phyloP scores from a whole-genome alignment of 306 rosid genomes.

The Sechiopsis laciniata region DNA sequence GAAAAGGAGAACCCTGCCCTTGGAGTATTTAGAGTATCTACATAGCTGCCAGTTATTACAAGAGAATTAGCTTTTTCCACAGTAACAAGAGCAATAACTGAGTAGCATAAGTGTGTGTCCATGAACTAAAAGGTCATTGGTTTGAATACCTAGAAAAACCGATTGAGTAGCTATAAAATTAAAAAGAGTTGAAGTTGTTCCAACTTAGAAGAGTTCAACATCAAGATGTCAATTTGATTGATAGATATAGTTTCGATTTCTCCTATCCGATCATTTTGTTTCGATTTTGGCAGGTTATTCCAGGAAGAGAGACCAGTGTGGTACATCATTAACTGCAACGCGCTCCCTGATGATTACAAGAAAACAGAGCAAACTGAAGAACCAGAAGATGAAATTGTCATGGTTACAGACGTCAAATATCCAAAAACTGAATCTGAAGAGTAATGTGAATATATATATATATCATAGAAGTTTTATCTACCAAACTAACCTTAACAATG shows the following conservation, averaged over 20 bases:
- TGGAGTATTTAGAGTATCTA: not conserved
- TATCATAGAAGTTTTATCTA: not conserved
- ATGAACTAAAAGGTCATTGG: too few relatives aligned
- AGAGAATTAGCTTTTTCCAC: not conserved
- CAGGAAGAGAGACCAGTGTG: conserved; percentile 87
- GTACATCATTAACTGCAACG: conserved; percentile 77
- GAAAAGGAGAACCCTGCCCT: not conserved
- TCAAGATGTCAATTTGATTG: not conserved
- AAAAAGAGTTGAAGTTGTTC: not conserved
- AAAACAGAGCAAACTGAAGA: conserved; percentile 38
- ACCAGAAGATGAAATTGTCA: conserved; percentile 35
- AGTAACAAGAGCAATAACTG: too few relatives aligned
- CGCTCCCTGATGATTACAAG: conserved; percentile 54
- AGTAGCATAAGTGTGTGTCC: too few relatives aligned
- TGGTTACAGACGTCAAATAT: conserved; percentile 47
- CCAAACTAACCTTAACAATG: not conserved
- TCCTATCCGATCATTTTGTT: not conserved
- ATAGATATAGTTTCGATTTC: not conserved
- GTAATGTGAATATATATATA: conserved; percentile 28
- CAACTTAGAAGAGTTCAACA: not conserved
- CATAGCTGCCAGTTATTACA: not conserved
- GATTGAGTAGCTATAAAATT: not conserved
- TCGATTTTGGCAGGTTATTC: conserved; percentile 52
- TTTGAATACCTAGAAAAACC: not conserved
- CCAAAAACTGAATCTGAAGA: conserved; percentile 33